Evolutionary conservation across 352 stramenopile species (phyloP).

Genomic region (Hyaloperonospora arabidopsidis): DNA sequence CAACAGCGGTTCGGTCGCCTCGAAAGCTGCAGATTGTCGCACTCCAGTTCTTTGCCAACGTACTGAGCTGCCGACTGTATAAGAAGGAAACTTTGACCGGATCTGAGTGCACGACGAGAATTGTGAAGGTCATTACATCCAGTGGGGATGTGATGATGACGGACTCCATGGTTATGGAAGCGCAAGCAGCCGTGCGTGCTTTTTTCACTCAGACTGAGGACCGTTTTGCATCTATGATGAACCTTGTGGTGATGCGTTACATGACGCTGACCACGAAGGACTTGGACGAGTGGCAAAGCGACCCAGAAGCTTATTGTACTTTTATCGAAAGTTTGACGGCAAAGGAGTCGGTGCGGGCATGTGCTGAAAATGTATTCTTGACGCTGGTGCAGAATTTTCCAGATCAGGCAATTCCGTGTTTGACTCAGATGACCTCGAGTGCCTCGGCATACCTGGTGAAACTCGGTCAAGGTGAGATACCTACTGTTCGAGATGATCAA

Average conservation of each 20-base stretch:
- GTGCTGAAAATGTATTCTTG: constrained; percentile 78
- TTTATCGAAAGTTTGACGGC: constrained; percentile 71
- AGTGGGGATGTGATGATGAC: constrained; percentile 63
- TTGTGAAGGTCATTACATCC: constrained; percentile 81
- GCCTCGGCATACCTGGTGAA: constrained; percentile 47
- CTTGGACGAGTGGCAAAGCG: constrained; percentile 58
- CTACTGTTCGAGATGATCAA: constrained; percentile 17
- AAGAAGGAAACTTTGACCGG: constrained; percentile 56
- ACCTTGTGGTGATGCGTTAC: constrained; percentile 69
- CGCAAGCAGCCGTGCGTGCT: constrained; percentile 37
- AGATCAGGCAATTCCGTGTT: constrained; percentile 51
- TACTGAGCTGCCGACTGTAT: constrained; percentile 75
- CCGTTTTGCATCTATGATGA: constrained; percentile 47
- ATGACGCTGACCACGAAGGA: constrained; percentile 54
- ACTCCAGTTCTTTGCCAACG: constrained; percentile 76
- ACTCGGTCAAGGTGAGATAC: constrained; percentile 13
- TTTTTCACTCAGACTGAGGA: constrained; percentile 49
- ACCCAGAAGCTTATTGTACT: constrained; percentile 59
- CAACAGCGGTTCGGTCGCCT: constrained; percentile 13
- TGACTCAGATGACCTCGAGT: constrained; percentile 58
- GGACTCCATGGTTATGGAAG: constrained; percentile 72
- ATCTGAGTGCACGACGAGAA: constrained; percentile 29
- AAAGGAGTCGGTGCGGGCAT: constrained; percentile 68
- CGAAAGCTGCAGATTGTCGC: constrained; percentile 56
- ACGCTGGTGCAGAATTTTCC: constrained; percentile 73